Evolutionary conservation across 2,329 filamentous ascomycete species (phyloP).

Genomic region (Epicoccum sorghinum): DNA sequence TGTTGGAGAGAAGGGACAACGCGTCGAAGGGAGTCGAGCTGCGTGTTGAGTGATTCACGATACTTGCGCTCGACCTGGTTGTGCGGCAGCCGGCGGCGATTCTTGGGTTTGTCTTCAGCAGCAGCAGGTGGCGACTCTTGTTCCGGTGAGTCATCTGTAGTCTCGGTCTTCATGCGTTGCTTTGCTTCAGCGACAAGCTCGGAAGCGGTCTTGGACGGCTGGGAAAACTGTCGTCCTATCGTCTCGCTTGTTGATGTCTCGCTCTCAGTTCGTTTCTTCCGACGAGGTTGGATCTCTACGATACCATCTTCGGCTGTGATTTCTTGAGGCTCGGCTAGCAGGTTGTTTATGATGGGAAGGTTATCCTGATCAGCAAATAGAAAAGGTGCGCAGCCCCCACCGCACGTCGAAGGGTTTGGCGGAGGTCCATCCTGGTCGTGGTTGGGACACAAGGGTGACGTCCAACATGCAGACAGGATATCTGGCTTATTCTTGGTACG

Average conservation of each 20-base stretch:
- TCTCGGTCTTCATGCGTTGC: constrained; percentile 41
- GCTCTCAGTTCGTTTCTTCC: constrained; percentile 47
- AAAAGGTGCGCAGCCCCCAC: constrained; percentile 49
- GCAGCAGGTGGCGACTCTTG: constrained; percentile 31
- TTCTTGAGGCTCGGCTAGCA: constrained; percentile 39
- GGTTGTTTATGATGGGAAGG: constrained; percentile 37
- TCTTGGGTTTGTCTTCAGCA: constrained; percentile 40
- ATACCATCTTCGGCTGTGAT: constrained; percentile 43
- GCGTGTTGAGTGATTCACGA: constrained; percentile 54
- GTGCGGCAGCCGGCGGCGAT: constrained; percentile 48
- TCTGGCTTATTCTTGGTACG: constrained; percentile 47
- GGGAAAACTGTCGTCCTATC: constrained; percentile 36
- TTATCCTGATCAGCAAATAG: constrained; percentile 46
- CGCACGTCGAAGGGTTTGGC: constrained; percentile 50
- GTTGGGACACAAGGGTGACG: constrained; percentile 50
- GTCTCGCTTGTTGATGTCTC: constrained; percentile 36
- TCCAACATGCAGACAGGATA: constrained; percentile 50
- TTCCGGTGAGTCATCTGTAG: constrained; percentile 33
- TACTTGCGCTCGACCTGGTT: constrained; percentile 56
- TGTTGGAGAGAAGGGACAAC: constrained; percentile 51
- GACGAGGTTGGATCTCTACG: constrained; percentile 45
- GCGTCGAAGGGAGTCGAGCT: constrained; percentile 51
- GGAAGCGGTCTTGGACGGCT: constrained; percentile 23
- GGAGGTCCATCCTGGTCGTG: constrained; percentile 46
- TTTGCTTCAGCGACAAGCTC: constrained; percentile 25